Percentiles rank a stretch among this genome's conserved stretches.
Evolutionary conservation across 2,329 filamentous ascomycete genomes (phyloP).

Genomic region (Arachnopeziza araneosa): DNA sequence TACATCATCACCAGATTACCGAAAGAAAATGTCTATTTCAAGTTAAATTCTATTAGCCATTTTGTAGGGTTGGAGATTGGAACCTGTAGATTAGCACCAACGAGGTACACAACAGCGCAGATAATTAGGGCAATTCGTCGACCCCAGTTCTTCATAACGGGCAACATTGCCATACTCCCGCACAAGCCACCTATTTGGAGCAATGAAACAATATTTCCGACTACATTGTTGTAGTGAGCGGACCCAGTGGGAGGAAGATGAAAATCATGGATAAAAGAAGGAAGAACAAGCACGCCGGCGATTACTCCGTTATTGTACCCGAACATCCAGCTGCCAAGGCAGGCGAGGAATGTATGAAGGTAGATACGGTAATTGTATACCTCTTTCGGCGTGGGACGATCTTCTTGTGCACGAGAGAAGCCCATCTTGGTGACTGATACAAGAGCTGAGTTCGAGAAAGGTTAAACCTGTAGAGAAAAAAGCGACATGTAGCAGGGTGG

Average conservation of each 20-base stretch:
- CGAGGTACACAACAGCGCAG: slow-evolving; percentile 9
- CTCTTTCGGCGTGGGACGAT: slow-evolving; percentile 23
- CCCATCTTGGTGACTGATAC: slow-evolving; percentile 10
- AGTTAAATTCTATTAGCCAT: background rate
- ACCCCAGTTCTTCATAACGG: slow-evolving; percentile 15
- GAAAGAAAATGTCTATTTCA: slow-evolving; percentile 18
- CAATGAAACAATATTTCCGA: slow-evolving; percentile 26
- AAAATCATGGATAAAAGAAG: slow-evolving; percentile 21
- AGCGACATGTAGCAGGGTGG: background rate
- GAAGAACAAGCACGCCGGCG: slow-evolving; percentile 21
- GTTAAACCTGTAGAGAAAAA: background rate
- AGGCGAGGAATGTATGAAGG: slow-evolving; percentile 17
- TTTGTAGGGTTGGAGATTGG: background rate
- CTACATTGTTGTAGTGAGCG: slow-evolving; percentile 17
- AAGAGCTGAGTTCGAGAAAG: background rate
- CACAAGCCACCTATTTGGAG: slow-evolving; percentile 25
- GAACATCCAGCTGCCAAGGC: slow-evolving; percentile 20
- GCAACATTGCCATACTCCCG: slow-evolving; percentile 20
- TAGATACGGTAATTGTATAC: slow-evolving; percentile 25
- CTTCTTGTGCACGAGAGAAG: slow-evolving; percentile 20
- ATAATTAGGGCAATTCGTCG: slow-evolving; percentile 13
- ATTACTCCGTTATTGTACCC: slow-evolving; percentile 26
- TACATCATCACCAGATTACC: slow-evolving; percentile 23
- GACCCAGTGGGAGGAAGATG: slow-evolving; percentile 18
- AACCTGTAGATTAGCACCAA: slow-evolving; percentile 20